A percentile compares a stretch with the other conserved stretches of the same genome.
Evolutionary conservation across 202 grass and related monocot species (phyloP).

Genomic region (Bolboschoenoplectus hybrid): DNA sequence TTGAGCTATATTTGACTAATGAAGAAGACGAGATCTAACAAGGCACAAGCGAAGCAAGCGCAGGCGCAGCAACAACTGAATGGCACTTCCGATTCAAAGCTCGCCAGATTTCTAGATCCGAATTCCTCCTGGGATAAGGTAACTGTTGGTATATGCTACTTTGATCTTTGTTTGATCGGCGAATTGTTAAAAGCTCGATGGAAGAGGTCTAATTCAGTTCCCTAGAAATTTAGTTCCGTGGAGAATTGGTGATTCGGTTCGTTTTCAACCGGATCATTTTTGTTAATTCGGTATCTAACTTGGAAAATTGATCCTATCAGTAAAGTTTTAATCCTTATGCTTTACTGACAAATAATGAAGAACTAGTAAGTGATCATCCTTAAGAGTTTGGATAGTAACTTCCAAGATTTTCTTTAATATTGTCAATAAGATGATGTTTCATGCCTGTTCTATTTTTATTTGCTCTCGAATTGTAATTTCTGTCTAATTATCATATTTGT

Average conservation of each 20-base stretch:
- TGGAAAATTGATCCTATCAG: background rate
- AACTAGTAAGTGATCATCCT: background rate
- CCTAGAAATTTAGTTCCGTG: background rate
- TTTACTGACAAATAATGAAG: background rate
- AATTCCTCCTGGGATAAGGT: constrained; percentile 89
- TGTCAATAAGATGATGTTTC: background rate
- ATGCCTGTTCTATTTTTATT: background rate
- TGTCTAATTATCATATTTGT: background rate
- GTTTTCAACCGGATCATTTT: background rate
- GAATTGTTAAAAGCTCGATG: constrained; percentile 8
- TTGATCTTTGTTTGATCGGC: constrained; percentile 4
- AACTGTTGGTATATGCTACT: background rate
- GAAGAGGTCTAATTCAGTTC: background rate
- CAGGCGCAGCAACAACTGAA: constrained; percentile 43
- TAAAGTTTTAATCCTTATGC: background rate
- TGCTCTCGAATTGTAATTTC: background rate
- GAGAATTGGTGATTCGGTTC: constrained; percentile 10
- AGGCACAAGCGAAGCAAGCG: constrained; percentile 39
- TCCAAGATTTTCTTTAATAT: background rate
- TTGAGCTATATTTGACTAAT: constrained; percentile 36
- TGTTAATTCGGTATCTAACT: constrained; percentile 10
- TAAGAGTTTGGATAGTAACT: background rate
- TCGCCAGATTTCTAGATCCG: constrained; percentile 88
- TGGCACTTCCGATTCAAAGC: constrained; percentile 62
- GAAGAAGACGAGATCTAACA: constrained; percentile 58